Percentiles rank a stretch among this genome's conserved stretches.
phyloP scores from a whole-genome alignment of 495 filamentous ascomycete species.

The Penicillium simplicissimum region DNA sequence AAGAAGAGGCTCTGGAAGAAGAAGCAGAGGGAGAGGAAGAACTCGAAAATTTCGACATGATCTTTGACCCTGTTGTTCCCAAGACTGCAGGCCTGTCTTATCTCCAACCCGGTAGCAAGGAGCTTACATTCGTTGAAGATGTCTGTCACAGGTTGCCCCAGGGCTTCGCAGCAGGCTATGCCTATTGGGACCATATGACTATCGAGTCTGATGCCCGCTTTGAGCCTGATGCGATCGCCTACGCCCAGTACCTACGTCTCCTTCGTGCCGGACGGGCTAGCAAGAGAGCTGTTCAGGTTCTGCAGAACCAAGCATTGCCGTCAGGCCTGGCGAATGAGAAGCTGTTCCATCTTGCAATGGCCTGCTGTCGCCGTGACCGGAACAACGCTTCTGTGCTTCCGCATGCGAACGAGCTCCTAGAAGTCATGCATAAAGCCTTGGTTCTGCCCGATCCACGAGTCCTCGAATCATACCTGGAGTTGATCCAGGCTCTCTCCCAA shows the following conservation, averaged over 20 bases:
- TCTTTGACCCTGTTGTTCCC: constrained; percentile 39
- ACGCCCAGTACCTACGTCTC: constrained; percentile 63
- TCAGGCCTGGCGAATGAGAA: constrained; percentile 39
- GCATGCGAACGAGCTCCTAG: constrained; percentile 57
- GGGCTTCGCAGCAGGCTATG: constrained; percentile 39
- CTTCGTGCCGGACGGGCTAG: constrained; percentile 65
- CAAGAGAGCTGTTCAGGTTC: constrained; percentile 48
- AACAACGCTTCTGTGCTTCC: constrained; percentile 63
- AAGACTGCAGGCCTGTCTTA: constrained; percentile 13
- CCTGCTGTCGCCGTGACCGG: constrained; percentile 66
- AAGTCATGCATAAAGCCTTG: constrained; percentile 50
- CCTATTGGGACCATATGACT: constrained; percentile 78
- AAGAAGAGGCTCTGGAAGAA: constrained; percentile 15
- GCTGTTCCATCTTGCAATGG: constrained; percentile 71
- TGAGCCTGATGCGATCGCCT: constrained; percentile 68
- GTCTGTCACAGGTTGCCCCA: constrained; percentile 49
- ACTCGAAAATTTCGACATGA: constrained; percentile 31
- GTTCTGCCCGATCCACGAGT: constrained; percentile 39
- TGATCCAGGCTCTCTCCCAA: constrained; percentile 24
- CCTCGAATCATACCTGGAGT: constrained; percentile 32
- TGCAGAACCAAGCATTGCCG: constrained; percentile 51
- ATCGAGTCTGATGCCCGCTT: constrained; percentile 42
- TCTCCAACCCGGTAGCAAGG: constrained; percentile 60
- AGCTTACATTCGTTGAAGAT: constrained; percentile 67
- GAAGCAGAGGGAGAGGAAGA: constrained; percentile 31